phyloP scores from a whole-genome alignment of 129 eudicot species.

The Saposhnikovia divaricata region DNA sequence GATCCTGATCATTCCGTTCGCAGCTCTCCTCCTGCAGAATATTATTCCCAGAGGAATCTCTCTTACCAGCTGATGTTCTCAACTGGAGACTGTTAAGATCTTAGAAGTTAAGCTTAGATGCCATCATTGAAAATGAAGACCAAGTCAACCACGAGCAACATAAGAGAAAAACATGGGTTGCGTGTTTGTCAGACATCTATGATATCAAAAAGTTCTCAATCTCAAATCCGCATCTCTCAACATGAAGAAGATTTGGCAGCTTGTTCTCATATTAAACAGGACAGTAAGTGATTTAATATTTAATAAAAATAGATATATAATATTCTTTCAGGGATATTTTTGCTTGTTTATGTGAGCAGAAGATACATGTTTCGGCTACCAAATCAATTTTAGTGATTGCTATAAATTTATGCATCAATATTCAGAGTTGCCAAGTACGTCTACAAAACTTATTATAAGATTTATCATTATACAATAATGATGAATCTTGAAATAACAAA shows the following conservation, averaged over 20 bases:
- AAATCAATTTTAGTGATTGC: not conserved
- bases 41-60: slow-evolving; percentile 14
- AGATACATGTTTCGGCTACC: not conserved
- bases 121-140: slow-evolving; percentile 93
- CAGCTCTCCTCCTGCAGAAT: not conserved
- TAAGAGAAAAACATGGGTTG: slow-evolving; percentile 66
- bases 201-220: slow-evolving; percentile 53
- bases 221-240: slow-evolving; percentile 32
- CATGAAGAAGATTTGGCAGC: slow-evolving; percentile 30
- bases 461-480: not conserved
- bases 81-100: slow-evolving; percentile 19
- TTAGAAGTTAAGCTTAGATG: slow-evolving; percentile 53
- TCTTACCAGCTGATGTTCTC: slow-evolving; percentile 32
- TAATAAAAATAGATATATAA: not conserved
- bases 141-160: slow-evolving; percentile 52
- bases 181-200: slow-evolving; percentile 68
- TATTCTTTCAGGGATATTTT: not conserved
- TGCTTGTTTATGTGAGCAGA: not conserved
- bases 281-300: slow-evolving; percentile 32
- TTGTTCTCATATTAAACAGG: slow-evolving; percentile 28
- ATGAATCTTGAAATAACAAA: not conserved
- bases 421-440: not conserved
- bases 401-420: not conserved
- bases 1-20: not conserved
- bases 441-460: not conserved